Base-by-base conservation (phyloP, 1,139 yeast species). In the Eremothecium cymbalariae region DNA sequence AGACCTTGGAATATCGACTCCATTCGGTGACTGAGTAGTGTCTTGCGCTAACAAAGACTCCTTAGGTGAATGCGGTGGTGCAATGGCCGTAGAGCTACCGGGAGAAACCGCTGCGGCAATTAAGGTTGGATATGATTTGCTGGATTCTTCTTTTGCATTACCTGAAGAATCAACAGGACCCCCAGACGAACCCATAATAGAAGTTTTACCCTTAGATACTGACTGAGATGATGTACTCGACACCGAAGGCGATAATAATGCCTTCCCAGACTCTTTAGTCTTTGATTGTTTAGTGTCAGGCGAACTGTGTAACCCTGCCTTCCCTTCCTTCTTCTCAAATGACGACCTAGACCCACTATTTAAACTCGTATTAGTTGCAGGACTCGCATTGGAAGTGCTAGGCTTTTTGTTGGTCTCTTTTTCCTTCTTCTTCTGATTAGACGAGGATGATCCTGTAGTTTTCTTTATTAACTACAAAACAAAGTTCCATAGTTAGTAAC, bases 1-100 rank as follows among this genome's bases (percentile, higher is more conserved):
- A 1, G 64, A 56, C 34, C 67, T 57, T 19, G 70, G 70, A 25
- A 65, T 64, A 18, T 55, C 60, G 18, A 62, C 55, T 14, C 57
- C 55, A 15, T 49, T 50, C 3, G 59, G 47, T n/a, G 50, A 43
- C 13, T 45, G 36, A 16, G 45, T 43, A 11, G 39, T 32, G 14
- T 37, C 36, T 11, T 33, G 31, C 23, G 20, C 11, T 14, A 42
- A 36, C 29, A 41, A 31, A 32, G 43, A 33, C 17, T 41, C 37
- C 13, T 44, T 37, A 25, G 42, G 30, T 14, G 46, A 25, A 24
- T 40, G 31, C 34, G 43, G 18, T 25, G 40, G 39, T 8, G 38
- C 32, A 9, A 21, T 34, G 14, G 35, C 29, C 18, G 32, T 34
- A 13, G 42, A 37, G 13, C 34, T 37, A 7, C 48, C 40, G 8